Evolutionary conservation across 2,329 filamentous ascomycete species (phyloP).

Genomic region (Atkinsonella hypoxylon): DNA sequence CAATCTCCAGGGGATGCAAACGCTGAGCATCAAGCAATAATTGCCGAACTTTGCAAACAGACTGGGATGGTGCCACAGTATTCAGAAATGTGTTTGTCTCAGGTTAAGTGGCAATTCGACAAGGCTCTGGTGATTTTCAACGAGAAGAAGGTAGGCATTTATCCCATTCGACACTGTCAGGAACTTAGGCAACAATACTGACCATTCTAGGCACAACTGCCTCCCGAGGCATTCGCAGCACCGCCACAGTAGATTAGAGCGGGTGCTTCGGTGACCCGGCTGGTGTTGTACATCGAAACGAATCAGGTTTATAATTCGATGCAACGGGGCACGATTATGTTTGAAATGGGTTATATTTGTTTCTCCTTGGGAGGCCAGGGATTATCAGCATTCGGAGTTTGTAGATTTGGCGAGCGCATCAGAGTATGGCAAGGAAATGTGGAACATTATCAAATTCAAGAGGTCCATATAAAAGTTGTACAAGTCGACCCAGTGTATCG

Average conservation of each 20-base stretch:
- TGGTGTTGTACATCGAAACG: neutral
- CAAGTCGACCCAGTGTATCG: neutral
- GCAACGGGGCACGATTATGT: no score
- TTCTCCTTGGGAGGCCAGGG: no score
- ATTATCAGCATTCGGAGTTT: constrained; percentile 5
- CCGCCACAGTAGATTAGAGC: constrained; percentile 3
- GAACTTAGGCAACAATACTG: neutral
- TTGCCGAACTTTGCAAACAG: constrained; percentile 61
- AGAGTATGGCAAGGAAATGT: neutral
- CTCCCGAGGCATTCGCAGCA: constrained; percentile 16
- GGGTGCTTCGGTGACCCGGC: neutral
- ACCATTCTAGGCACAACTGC: constrained; percentile 13
- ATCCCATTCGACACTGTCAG: neutral
- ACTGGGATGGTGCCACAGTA: constrained; percentile 74
- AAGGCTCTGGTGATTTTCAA: constrained; percentile 65
- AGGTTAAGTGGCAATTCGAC: constrained; percentile 70
- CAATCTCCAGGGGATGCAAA: constrained; percentile 13
- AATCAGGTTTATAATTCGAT: neutral
- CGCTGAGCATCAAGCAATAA: constrained; percentile 52
- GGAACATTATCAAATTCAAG: neutral
- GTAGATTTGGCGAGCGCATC: neutral
- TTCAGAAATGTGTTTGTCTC: constrained; percentile 67
- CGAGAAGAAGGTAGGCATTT: constrained; percentile 52
- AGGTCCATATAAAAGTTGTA: neutral
- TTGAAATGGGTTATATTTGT: no score